These are phyloP conservation scores for Puccinia novopanici DNA, from an alignment of 1,284 basidiomycete species.

Conservation along the genomic window DNA sequence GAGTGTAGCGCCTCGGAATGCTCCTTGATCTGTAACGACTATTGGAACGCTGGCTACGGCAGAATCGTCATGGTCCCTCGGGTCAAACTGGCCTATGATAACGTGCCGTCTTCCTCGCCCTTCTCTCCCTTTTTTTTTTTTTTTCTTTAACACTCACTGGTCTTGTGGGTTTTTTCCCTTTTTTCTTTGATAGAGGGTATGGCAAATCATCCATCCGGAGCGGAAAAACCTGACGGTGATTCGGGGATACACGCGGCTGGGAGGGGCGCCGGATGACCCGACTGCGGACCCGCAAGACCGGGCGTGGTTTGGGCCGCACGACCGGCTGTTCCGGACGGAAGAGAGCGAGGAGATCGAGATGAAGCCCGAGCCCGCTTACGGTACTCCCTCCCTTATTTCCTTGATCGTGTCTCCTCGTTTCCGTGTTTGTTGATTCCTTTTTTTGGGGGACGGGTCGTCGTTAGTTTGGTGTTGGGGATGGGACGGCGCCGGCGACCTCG, in stretches of 20 bases:
- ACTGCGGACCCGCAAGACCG: slow-evolving; percentile 90
- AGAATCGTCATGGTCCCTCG: slow-evolving; percentile 93
- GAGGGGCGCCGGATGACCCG: slow-evolving; percentile 88
- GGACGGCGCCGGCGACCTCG: slow-evolving; percentile 93
- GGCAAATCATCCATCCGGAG: slow-evolving; percentile 84
- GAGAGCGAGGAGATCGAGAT: slow-evolving; percentile 77
- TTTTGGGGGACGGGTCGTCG: background rate
- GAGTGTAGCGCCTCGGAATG: slow-evolving; percentile 93
- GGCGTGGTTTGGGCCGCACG: slow-evolving; percentile 91
- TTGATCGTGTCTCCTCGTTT: background rate
- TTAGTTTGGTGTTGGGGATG: slow-evolving; percentile 98
- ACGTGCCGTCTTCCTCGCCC: slow-evolving; percentile 62
- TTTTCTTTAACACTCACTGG: background rate
- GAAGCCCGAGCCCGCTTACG: slow-evolving; percentile 76
- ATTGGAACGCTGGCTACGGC: slow-evolving; percentile 72
- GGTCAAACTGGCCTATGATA: slow-evolving; percentile 90
- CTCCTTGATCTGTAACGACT: slow-evolving; percentile 87
- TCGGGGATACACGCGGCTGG: slow-evolving; percentile 81
- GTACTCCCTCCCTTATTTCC: slow-evolving; percentile 63
- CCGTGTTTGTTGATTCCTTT: slow-evolving; percentile 19
- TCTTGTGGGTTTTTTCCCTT: slow-evolving; percentile 11
- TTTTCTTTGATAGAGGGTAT: slow-evolving; percentile 76
- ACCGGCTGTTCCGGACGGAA: slow-evolving; percentile 82
- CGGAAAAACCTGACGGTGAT: slow-evolving; percentile 89
- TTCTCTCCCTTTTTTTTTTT: slow-evolving; percentile 2